A percentile compares a stretch with the other conserved stretches of the same genome.
Evolutionary conservation across 169 alveolate genomes (phyloP).

Genomic region (Cryptosporidium xiaoi): DNA sequence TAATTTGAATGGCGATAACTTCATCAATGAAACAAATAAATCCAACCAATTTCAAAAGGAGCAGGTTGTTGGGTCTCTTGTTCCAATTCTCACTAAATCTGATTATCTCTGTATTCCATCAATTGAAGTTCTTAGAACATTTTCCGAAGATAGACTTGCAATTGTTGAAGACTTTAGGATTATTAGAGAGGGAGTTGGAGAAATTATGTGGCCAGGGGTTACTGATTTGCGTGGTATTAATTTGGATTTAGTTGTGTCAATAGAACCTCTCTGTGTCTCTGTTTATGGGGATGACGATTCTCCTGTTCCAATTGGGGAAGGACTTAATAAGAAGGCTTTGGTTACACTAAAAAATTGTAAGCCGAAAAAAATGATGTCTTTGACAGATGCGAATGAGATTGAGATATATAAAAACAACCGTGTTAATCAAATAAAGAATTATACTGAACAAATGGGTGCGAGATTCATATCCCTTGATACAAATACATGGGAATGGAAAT

Average conservation of each 20-base stretch:
- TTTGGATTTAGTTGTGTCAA: slow-evolving; percentile 81
- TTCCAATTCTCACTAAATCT: slow-evolving; percentile 80
- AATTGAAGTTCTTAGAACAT: slow-evolving; percentile 77
- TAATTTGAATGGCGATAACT: background rate
- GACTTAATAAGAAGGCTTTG: slow-evolving; percentile 81
- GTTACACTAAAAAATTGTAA: slow-evolving; percentile 79
- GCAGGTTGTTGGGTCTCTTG: slow-evolving; percentile 35
- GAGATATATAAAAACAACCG: slow-evolving; percentile 26
- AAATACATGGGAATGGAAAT: slow-evolving; percentile 71
- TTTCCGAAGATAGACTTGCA: slow-evolving; percentile 83
- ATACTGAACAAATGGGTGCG: slow-evolving; percentile 75
- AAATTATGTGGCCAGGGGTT: slow-evolving; percentile 85
- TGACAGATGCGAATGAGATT: slow-evolving; percentile 21
- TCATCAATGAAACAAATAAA: background rate
- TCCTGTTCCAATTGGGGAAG: slow-evolving; percentile 80
- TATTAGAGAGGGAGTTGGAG: slow-evolving; percentile 81
- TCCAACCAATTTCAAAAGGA: slow-evolving; percentile 35
- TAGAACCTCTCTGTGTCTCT: slow-evolving; percentile 74
- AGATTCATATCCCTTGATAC: slow-evolving; percentile 65
- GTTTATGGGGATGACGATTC: slow-evolving; percentile 72
- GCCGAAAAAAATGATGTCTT: slow-evolving; percentile 59
- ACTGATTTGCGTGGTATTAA: slow-evolving; percentile 84
- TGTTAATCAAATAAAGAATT: slow-evolving; percentile 36
- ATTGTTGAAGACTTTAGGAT: slow-evolving; percentile 82
- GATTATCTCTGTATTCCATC: slow-evolving; percentile 82